Evolutionary conservation across 768 basidiomycete species (phyloP).

Genomic region (Paxillus involutus): DNA sequence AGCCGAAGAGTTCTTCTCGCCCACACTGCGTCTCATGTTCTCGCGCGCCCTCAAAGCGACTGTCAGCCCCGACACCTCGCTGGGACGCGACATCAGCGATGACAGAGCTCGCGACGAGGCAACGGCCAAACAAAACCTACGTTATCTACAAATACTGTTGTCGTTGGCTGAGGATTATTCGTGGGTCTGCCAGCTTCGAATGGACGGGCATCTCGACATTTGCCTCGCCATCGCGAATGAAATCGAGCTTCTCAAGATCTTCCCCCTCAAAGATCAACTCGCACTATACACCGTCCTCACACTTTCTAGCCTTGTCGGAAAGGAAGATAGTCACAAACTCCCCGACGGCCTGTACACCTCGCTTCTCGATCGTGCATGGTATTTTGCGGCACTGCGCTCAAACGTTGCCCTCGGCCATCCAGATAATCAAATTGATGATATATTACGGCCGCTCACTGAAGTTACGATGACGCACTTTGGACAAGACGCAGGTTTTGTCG

Average conservation of each 20-base stretch:
- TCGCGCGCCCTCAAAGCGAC: not conserved
- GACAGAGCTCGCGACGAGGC: not conserved
- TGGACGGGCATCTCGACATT: constrained; percentile 1
- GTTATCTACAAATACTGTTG: constrained; percentile 7
- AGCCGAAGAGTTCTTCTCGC: not conserved
- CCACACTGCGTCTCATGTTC: not conserved
- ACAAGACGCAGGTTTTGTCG: not conserved
- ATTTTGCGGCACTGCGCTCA: not conserved
- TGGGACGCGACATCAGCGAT: not conserved
- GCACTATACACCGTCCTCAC: constrained; percentile 1
- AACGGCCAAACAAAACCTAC: not conserved
- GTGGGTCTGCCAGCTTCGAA: constrained; percentile 1
- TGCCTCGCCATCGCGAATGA: not conserved
- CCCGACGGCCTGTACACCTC: not conserved
- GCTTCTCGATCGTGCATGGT: not conserved
- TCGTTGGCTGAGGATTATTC: not conserved
- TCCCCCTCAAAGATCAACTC: constrained; percentile 3
- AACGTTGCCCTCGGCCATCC: not conserved
- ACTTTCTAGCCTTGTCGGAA: not conserved
- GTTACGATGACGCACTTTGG: not conserved
- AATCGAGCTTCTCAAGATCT: not conserved
- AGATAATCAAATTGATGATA: not conserved
- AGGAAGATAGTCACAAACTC: not conserved
- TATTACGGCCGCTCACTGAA: not conserved
- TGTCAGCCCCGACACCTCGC: not conserved